These are phyloP conservation scores for Rhodamnia argentea DNA, from an alignment of 345 rosid species.

Conservation along the genomic window DNA sequence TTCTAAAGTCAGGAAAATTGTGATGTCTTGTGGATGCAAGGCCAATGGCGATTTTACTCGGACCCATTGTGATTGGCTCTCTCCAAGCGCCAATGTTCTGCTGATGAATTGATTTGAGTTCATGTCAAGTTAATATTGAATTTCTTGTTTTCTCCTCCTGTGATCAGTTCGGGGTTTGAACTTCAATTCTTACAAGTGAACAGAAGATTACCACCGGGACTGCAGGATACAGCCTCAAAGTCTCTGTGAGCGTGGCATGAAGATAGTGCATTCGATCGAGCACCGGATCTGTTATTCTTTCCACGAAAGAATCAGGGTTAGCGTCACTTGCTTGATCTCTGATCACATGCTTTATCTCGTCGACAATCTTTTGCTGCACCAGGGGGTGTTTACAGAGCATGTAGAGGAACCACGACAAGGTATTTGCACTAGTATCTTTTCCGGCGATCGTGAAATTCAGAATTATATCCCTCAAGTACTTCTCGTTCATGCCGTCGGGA, in stretches of 20 bases:
- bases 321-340: constrained; percentile 2
- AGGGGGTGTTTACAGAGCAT: constrained; percentile 66
- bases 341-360: constrained; percentile 41
- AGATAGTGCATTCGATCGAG: constrained; percentile 71
- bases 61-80: not conserved
- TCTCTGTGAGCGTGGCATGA: constrained; percentile 72
- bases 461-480: constrained; percentile 60
- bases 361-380: constrained; percentile 54
- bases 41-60: not conserved
- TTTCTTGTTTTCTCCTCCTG: not conserved
- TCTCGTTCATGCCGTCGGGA: constrained; percentile 49
- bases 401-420: constrained; percentile 69
- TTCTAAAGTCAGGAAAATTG: not conserved
- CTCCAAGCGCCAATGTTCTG: not conserved
- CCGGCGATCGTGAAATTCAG: constrained; percentile 67
- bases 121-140: not conserved
- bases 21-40: not conserved
- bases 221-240: constrained; percentile 59
- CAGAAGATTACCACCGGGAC: constrained; percentile 39
- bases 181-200: not conserved
- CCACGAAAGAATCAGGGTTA: constrained; percentile 22
- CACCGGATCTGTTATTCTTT: constrained; percentile 23
- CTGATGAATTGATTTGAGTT: not conserved
- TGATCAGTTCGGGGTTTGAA: not conserved
- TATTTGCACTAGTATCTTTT: constrained; percentile 48